Conservation (phyloP, 441 rosid genomes). For the Croton laevigatus region DNA sequence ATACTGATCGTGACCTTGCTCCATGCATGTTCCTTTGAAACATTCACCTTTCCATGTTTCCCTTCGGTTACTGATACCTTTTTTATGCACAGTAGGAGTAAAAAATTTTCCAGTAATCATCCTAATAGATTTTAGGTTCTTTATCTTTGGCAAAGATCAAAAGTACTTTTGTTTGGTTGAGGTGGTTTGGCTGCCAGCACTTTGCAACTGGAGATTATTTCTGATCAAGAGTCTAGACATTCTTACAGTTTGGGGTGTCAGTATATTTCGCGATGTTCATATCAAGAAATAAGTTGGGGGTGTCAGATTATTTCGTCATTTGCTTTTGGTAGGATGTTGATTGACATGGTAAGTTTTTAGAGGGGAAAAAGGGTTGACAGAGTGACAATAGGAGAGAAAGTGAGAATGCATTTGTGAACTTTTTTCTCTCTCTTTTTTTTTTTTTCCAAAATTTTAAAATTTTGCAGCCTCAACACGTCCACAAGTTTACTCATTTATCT, state of each 20-base stretch:
- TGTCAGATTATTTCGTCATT: neutral
- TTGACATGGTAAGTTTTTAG: neutral
- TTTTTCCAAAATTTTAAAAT: neutral
- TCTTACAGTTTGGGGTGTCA: neutral
- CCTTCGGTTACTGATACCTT: neutral
- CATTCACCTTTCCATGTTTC: neutral
- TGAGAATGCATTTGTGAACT: neutral
- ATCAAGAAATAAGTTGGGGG: neutral
- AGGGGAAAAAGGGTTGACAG: too few species aligned
- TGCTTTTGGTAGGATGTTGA: neutral
- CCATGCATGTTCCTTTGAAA: neutral
- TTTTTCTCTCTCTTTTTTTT: neutral
- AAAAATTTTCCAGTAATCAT: neutral
- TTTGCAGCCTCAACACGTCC: neutral
- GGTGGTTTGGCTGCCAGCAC: neutral
- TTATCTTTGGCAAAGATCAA: neutral
- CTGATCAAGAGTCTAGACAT: neutral
- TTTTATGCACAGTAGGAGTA: neutral
- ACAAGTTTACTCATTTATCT: too few species aligned
- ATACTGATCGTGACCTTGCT: conserved; percentile 5
- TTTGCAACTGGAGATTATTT: neutral
- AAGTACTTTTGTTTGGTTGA: neutral
- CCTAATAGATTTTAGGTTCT: neutral
- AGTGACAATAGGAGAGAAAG: conserved; percentile 4
- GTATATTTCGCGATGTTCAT: neutral